These are phyloP conservation scores for Inga oerstediana DNA, from an alignment of 306 rosid genomes.

Conservation along the genomic window DNA sequence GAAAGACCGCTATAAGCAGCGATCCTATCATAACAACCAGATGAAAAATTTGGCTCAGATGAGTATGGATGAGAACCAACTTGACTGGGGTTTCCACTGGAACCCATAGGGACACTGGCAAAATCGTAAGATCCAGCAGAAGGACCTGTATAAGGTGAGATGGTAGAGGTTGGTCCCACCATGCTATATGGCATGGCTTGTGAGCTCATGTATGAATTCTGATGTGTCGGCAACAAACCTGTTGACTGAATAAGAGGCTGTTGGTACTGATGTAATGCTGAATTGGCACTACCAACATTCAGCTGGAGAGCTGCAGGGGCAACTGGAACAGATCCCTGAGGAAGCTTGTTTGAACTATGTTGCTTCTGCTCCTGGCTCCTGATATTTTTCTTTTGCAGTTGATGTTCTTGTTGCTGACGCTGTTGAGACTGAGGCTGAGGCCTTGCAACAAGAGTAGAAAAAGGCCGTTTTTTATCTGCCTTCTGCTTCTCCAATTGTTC, in stretches of 20 bases:
- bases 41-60: constrained; percentile 43
- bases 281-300: constrained; percentile 33
- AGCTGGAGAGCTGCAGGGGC: constrained; percentile 43
- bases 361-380: constrained; percentile 29
- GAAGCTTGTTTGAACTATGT: constrained; percentile 58
- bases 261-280: constrained; percentile 44
- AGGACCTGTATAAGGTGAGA: constrained; percentile 52
- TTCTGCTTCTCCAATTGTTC: constrained; percentile 58
- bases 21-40: constrained; percentile 52
- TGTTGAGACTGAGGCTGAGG: constrained; percentile 33
- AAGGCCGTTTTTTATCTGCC: constrained; percentile 40
- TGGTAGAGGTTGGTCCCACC: constrained; percentile 46
- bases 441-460: constrained; percentile 47
- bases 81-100: constrained; percentile 48
- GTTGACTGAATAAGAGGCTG: constrained; percentile 48
- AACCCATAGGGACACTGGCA: constrained; percentile 54
- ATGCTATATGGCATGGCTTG: constrained; percentile 51
- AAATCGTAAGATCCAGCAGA: constrained; percentile 56
- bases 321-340: constrained; percentile 38
- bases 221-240: constrained; percentile 59
- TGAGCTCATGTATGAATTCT: constrained; percentile 46
- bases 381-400: constrained; percentile 17
- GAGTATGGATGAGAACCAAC: constrained; percentile 53
- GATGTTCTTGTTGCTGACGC: constrained; percentile 28
- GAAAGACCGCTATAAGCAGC: constrained; percentile 52